phyloP scores from a whole-genome alignment of 768 basidiomycete genomes.

The Lanmaoa pseudosensibilis region DNA sequence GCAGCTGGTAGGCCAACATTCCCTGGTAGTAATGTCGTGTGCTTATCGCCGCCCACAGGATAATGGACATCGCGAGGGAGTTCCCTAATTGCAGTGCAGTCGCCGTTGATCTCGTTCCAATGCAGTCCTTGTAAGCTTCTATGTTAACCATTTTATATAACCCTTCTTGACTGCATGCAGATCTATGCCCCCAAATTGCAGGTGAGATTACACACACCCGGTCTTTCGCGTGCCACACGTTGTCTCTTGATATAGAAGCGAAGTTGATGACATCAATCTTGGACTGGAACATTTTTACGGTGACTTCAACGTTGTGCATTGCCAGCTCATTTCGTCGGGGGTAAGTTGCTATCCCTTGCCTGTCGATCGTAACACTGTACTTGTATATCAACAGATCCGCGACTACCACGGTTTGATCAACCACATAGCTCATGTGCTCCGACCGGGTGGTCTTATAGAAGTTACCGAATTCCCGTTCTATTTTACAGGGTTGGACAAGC shows the following conservation, averaged over 20 bases:
- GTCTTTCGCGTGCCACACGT: conserved; percentile 4
- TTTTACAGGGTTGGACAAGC: conserved; percentile 54
- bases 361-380: conserved; percentile 16
- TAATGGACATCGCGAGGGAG: conserved; percentile 70
- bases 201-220: conserved; percentile 40
- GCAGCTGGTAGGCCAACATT: conserved; percentile 56
- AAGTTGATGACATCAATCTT: conserved; percentile 83
- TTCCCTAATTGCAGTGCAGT: conserved; percentile 69
- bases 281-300: conserved; percentile 81
- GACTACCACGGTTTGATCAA: conserved; percentile 65
- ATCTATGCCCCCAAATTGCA: conserved; percentile 67
- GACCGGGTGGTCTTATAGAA: conserved; percentile 68
- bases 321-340: conserved; percentile 69
- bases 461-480: conserved; percentile 69
- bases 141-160: conserved; percentile 9
- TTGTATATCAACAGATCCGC: conserved; percentile 49
- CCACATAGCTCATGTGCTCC: conserved; percentile 64
- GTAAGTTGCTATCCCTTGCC: conserved; percentile 44
- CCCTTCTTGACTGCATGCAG: conserved; percentile 37
- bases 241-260: conserved; percentile 50
- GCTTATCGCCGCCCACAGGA: conserved; percentile 47
- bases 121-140: conserved; percentile 63
- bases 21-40: neutral
- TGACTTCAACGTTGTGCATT: conserved; percentile 74
- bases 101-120: conserved; percentile 78